Percentiles rank a stretch among this genome's conserved stretches.
Conservation (phyloP, 805 yeast genomes). For the Cyberlindnera meyerae region DNA sequence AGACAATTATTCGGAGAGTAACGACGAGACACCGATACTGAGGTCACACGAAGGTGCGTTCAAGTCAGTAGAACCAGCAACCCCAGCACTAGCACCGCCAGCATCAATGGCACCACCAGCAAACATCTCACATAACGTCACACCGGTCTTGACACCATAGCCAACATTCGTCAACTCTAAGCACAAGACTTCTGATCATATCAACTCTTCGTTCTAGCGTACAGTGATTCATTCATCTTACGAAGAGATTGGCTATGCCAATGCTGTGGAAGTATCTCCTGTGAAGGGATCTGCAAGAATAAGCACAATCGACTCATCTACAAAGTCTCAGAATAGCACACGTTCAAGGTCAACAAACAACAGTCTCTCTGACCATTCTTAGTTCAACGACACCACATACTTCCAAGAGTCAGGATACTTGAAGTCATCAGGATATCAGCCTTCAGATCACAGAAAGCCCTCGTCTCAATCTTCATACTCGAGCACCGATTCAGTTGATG, state of each 20-base stretch:
- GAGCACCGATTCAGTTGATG: not conserved
- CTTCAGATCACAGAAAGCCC: slow-evolving; percentile 49
- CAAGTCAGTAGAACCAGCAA: too few species aligned
- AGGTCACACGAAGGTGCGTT: slow-evolving; percentile 1
- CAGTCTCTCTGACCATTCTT: slow-evolving; percentile 12
- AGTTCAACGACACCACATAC: slow-evolving; percentile 16
- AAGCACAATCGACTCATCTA: not conserved
- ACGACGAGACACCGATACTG: slow-evolving; percentile 13
- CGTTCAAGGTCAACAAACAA: slow-evolving; percentile 7
- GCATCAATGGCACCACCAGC: too few species aligned
- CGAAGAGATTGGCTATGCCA: too few species aligned
- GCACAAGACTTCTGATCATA: too few species aligned
- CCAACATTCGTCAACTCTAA: too few species aligned
- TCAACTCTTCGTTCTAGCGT: too few species aligned
- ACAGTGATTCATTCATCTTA: too few species aligned
- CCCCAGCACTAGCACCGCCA: too few species aligned
- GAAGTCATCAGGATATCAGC: slow-evolving; percentile 61
- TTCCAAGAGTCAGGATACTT: slow-evolving; percentile 30
- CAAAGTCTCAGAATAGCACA: not conserved
- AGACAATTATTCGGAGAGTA: slow-evolving; percentile 1
- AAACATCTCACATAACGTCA: slow-evolving; percentile 14
- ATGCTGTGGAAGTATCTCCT: too few species aligned
- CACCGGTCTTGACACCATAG: slow-evolving; percentile 13
- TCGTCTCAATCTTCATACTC: not conserved
- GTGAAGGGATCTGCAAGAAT: too few species aligned